Conservation (phyloP, 2,329 filamentous ascomycete genomes). For the Cladosporium sphaerospermum region DNA sequence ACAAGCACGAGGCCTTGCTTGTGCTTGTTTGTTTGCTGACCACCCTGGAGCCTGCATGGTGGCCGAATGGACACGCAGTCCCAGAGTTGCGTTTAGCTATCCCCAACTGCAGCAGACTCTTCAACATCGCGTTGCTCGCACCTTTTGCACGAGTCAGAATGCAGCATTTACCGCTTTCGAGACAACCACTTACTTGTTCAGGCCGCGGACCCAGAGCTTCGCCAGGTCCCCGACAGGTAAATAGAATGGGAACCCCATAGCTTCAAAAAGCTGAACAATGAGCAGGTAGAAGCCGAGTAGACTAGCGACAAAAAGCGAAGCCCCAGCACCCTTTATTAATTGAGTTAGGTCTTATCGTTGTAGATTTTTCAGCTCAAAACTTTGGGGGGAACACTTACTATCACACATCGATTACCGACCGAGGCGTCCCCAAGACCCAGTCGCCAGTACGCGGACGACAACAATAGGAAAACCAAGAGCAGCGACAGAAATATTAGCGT, state of each 20-base stretch:
- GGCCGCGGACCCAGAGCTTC: conserved; percentile 7
- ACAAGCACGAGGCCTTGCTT: too few relatives aligned
- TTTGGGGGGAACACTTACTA: neutral
- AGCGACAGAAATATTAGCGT: conserved; percentile 18
- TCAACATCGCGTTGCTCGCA: too few relatives aligned
- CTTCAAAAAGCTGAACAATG: conserved; percentile 12
- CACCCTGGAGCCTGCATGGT: too few relatives aligned
- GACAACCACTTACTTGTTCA: too few relatives aligned
- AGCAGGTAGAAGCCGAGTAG: conserved; percentile 18
- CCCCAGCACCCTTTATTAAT: conserved; percentile 13
- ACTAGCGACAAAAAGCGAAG: conserved; percentile 15
- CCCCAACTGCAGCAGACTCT: too few relatives aligned
- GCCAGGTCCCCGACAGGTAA: conserved; percentile 19
- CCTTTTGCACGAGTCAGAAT: too few relatives aligned
- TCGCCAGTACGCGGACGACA: conserved; percentile 12
- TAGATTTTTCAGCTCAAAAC: neutral
- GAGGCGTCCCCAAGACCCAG: conserved; percentile 11
- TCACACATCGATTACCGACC: neutral
- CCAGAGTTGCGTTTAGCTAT: too few relatives aligned
- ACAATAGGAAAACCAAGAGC: conserved; percentile 16
- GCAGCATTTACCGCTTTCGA: too few relatives aligned
- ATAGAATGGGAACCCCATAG: conserved; percentile 14
- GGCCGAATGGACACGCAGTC: too few relatives aligned
- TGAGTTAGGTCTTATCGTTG: neutral
- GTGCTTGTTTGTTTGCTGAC: too few relatives aligned